Percentiles rank a stretch among this genome's conserved stretches.
Evolutionary conservation across 331 rosid species (phyloP).

Genomic region (Phaseolus coccineus): DNA sequence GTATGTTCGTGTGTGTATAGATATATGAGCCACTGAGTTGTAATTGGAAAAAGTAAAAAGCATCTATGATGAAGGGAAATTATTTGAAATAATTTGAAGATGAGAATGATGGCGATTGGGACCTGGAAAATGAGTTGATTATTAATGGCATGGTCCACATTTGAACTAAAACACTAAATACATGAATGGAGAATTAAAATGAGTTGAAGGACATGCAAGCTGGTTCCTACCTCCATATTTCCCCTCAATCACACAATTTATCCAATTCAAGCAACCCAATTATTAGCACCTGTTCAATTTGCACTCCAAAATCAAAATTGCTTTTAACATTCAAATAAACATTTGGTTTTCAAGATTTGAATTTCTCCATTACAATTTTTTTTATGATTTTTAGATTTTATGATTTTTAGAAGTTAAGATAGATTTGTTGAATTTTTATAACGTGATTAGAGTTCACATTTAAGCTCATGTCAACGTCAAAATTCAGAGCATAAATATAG

Average conservation of each 20-base stretch:
- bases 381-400: too few relatives aligned
- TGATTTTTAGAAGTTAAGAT: too few relatives aligned
- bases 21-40: background rate
- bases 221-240: background rate
- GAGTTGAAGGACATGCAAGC: background rate
- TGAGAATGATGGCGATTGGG: constrained; percentile 21
- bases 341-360: too few relatives aligned
- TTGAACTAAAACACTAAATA: background rate
- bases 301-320: background rate
- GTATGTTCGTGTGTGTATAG: background rate
- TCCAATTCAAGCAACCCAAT: background rate
- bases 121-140: background rate
- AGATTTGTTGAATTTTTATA: too few relatives aligned
- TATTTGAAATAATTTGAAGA: constrained; percentile 20
- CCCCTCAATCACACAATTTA: background rate
- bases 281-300: background rate
- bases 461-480: too few relatives aligned
- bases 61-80: background rate
- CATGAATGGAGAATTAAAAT: background rate
- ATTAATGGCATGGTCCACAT: constrained; percentile 32
- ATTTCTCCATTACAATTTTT: too few relatives aligned
- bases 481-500: too few relatives aligned
- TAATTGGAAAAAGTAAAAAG: background rate
- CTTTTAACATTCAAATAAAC: background rate
- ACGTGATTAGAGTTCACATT: too few relatives aligned